These are phyloP conservation scores for Aspergillus phoenicis DNA, from an alignment of 2,329 filamentous ascomycete species.

Conservation along the genomic window DNA sequence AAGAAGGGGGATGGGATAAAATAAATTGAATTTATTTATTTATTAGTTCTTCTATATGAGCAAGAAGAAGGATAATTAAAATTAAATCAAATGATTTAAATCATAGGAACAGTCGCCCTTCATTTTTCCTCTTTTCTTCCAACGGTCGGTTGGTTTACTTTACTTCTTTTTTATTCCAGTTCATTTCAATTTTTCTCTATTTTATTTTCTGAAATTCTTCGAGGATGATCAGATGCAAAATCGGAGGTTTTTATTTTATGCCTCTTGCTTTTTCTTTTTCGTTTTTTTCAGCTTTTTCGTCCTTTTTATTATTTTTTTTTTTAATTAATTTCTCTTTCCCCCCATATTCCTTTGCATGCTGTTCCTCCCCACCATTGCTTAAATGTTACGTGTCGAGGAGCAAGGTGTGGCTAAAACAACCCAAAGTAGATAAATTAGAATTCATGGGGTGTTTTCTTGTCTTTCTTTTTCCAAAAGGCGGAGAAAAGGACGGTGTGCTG, in stretches of 20 bases:
- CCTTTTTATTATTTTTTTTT: neutral
- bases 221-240: conserved; percentile 10
- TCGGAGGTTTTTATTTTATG: conserved; percentile 12
- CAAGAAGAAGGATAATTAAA: no score
- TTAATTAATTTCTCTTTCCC: neutral
- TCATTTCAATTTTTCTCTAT: neutral
- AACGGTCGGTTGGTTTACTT: conserved; percentile 3
- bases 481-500: neutral
- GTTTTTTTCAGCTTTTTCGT: conserved; percentile 1
- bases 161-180: neutral
- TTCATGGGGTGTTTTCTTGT: neutral
- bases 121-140: neutral
- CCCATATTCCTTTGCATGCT: no score
- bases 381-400: neutral
- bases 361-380: neutral
- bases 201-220: neutral
- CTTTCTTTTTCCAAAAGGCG: neutral
- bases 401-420: neutral
- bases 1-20: neutral
- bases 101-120: neutral
- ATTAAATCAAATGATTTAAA: neutral
- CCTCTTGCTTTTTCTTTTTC: neutral
- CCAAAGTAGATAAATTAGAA: neutral
- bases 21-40: neutral
- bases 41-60: no score